Percentiles rank a stretch among this genome's conserved stretches.
phyloP scores from a whole-genome alignment of 2,329 filamentous ascomycete species.

The Gaeumannomyces sp. region DNA sequence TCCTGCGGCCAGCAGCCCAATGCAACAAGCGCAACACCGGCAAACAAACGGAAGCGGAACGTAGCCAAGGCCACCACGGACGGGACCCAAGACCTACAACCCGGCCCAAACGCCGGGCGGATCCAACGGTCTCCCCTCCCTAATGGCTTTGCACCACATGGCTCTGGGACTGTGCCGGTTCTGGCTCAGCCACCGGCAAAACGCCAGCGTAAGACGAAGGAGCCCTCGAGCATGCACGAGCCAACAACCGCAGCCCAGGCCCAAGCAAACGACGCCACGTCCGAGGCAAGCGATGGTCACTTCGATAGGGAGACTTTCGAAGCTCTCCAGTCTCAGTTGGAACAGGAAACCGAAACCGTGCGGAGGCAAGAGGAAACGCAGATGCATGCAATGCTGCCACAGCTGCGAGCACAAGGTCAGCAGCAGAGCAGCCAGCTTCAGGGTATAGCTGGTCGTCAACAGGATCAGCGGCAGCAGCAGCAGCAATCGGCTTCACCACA shows the following conservation, averaged over 20 bases:
- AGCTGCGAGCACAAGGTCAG: constrained; percentile 12
- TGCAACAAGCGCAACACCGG: constrained; percentile 10
- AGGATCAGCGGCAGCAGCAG: constrained; percentile 12
- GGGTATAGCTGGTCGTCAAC: constrained; percentile 11
- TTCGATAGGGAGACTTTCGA: constrained; percentile 23
- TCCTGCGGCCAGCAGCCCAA: constrained; percentile 7
- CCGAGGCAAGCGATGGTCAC: constrained; percentile 13
- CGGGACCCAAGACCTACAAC: constrained; percentile 2
- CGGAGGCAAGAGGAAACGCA: constrained; percentile 11
- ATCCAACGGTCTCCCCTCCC: constrained; percentile 4
- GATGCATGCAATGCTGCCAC: background rate
- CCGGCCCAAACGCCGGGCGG: background rate
- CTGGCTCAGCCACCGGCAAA: constrained; percentile 27
- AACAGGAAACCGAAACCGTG: constrained; percentile 18
- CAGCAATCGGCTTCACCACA: constrained; percentile 15
- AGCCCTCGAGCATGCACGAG: constrained; percentile 13
- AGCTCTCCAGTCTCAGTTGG: constrained; percentile 22
- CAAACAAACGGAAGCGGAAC: constrained; percentile 27
- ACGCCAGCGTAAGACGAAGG: constrained; percentile 31
- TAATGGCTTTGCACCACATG: constrained; percentile 12
- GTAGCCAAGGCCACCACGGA: constrained; percentile 15
- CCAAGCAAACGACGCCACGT: background rate
- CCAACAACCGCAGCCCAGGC: background rate
- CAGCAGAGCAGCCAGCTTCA: constrained; percentile 14
- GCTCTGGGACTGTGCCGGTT: constrained; percentile 6